Evolutionary conservation across 2,329 filamentous ascomycete species (phyloP).

Genomic region (Coniella vitis): DNA sequence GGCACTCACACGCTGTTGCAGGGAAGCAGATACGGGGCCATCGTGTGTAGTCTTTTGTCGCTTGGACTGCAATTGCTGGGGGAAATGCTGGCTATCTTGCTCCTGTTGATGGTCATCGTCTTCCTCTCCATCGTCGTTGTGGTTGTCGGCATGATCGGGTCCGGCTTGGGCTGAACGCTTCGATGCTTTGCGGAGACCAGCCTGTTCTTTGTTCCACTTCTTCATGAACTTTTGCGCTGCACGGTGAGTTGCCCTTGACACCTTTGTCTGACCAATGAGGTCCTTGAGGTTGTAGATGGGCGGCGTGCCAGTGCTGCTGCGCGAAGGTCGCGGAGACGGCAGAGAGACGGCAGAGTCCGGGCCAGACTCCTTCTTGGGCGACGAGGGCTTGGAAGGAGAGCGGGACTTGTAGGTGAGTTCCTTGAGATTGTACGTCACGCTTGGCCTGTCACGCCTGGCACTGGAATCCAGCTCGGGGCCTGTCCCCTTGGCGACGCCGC

Average conservation of each 20-base stretch:
- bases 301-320: not conserved
- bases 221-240: not conserved
- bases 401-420: not conserved
- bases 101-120: too few species aligned
- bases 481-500: not conserved
- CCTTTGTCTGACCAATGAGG: not conserved
- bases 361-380: not conserved
- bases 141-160: not conserved
- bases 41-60: too few species aligned
- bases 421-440: constrained; percentile 6
- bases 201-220: not conserved
- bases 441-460: not conserved
- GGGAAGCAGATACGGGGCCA: not conserved
- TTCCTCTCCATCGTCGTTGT: not conserved
- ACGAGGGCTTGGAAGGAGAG: not conserved
- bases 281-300: not conserved
- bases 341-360: not conserved
- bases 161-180: not conserved
- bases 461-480: not conserved
- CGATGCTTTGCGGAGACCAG: too few species aligned
- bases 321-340: not conserved
- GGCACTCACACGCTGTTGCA: not conserved
- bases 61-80: too few species aligned
- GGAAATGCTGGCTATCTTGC: not conserved
- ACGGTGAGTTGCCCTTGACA: not conserved